Evolutionary conservation across 2,329 filamentous ascomycete species (phyloP).

Genomic region (Colletotrichum lini): DNA sequence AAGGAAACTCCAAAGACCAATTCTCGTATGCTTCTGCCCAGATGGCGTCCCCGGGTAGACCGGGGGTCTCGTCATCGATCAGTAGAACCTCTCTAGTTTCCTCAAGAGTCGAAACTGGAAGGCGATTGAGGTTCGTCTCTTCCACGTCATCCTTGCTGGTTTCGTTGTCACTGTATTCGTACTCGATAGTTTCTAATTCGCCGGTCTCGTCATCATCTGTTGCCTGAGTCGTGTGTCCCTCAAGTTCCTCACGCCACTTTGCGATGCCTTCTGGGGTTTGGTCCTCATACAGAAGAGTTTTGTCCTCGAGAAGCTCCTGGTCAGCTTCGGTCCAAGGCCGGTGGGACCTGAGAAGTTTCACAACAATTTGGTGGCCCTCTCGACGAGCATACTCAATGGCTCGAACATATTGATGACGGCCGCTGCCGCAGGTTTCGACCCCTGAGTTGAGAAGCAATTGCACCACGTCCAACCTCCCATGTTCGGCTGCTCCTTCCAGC

Average conservation of each 20-base stretch:
- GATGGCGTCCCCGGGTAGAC: background rate
- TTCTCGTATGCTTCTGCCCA: background rate
- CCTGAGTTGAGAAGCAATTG: slow-evolving; percentile 2
- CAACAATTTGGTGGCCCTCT: background rate
- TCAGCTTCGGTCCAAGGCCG: background rate
- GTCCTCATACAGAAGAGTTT: fast-evolving
- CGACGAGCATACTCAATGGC: background rate
- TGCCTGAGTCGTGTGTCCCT: background rate
- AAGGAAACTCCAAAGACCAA: background rate
- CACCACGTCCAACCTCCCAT: background rate
- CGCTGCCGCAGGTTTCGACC: background rate
- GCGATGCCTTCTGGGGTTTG: background rate
- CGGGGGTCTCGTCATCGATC: too few relatives aligned
- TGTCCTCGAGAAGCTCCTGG: background rate
- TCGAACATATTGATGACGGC: background rate
- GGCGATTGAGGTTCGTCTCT: background rate
- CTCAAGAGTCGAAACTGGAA: background rate
- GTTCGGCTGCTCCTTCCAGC: background rate
- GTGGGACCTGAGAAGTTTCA: background rate
- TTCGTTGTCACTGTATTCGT: too few relatives aligned
- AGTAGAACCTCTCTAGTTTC: background rate
- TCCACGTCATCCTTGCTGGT: background rate
- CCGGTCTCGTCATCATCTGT: background rate
- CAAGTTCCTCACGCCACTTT: fast-evolving
- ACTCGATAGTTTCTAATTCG: too few relatives aligned